Evolutionary conservation across 768 basidiomycete genomes (phyloP).

Genomic region (Pisolithus albus): DNA sequence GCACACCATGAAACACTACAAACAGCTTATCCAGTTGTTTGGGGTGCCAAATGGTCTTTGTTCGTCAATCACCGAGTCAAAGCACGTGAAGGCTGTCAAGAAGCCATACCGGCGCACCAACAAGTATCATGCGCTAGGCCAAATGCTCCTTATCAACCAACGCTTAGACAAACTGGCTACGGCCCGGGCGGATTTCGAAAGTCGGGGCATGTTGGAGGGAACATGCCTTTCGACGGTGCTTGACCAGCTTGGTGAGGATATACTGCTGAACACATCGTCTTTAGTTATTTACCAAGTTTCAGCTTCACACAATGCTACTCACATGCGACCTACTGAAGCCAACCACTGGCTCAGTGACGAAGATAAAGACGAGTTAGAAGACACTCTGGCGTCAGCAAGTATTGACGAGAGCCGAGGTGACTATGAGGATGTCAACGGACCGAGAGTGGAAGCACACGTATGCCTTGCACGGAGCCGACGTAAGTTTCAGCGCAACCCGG

Average conservation of each 20-base stretch:
- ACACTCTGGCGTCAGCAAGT: too few species aligned
- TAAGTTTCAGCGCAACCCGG: not conserved
- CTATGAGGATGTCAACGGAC: too few species aligned
- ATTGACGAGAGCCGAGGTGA: too few species aligned
- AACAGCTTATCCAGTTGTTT: conserved; percentile 17
- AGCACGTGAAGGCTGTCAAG: conserved; percentile 33
- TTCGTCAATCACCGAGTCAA: conserved; percentile 30
- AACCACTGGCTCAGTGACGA: too few species aligned
- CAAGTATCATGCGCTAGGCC: conserved; percentile 13
- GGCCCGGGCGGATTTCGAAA: conserved; percentile 5
- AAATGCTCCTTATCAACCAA: conserved; percentile 28
- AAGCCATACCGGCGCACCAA: conserved; percentile 27
- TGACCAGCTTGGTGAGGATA: not conserved
- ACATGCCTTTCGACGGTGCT: not conserved
- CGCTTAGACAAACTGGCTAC: conserved; percentile 24
- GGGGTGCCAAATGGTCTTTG: conserved; percentile 32
- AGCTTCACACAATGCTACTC: too few species aligned
- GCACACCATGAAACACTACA: conserved; percentile 29
- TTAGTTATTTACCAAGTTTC: not conserved
- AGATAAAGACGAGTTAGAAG: too few species aligned
- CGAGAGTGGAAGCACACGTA: too few species aligned
- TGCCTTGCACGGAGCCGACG: not conserved
- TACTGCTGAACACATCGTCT: not conserved
- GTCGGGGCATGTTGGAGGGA: conserved; percentile 6
- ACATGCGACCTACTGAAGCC: too few species aligned